These are phyloP conservation scores for Tricholoma sp. DNA, from an alignment of 768 basidiomycete genomes.

Conservation along the genomic window DNA sequence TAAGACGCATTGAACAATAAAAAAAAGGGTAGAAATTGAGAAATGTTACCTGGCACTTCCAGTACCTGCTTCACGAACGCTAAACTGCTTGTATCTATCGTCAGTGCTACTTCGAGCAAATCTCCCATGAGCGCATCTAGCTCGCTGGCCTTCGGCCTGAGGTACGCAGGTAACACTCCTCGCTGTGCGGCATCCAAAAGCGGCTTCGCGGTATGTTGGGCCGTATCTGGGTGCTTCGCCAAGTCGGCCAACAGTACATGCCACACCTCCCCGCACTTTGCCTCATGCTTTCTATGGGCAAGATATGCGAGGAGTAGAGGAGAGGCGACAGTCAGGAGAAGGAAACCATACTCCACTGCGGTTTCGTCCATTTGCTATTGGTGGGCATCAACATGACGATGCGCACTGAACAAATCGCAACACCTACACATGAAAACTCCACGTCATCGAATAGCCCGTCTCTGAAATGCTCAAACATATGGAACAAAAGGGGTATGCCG, in stretches of 20 bases:
- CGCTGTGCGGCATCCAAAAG: slow-evolving; percentile 38
- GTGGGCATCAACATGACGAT: background rate
- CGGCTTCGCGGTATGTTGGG: slow-evolving; percentile 24
- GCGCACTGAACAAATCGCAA: background rate
- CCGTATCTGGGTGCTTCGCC: slow-evolving; percentile 26
- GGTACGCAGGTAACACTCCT: slow-evolving; percentile 35
- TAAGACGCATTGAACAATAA: slow-evolving; percentile 13
- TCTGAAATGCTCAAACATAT: slow-evolving; percentile 49
- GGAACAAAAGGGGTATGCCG: slow-evolving; percentile 27
- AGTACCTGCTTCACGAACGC: slow-evolving; percentile 35
- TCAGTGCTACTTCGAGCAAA: slow-evolving; percentile 34
- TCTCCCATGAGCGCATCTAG: slow-evolving; percentile 39
- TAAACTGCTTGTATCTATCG: slow-evolving; percentile 22
- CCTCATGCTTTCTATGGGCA: slow-evolving; percentile 32
- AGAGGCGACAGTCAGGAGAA: slow-evolving; percentile 36
- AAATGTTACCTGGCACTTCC: slow-evolving; percentile 30
- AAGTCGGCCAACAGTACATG: slow-evolving; percentile 40
- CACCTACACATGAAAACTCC: slow-evolving; percentile 39
- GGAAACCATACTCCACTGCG: slow-evolving; percentile 30
- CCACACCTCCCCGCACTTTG: slow-evolving; percentile 36
- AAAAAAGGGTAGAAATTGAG: background rate
- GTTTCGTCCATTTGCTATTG: slow-evolving; percentile 43
- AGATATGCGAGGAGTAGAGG: slow-evolving; percentile 51
- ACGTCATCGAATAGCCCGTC: slow-evolving; percentile 41
- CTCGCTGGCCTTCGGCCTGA: slow-evolving; percentile 38